Conservation (phyloP, 2,329 filamentous ascomycete species). For the Aphanocladium album region DNA sequence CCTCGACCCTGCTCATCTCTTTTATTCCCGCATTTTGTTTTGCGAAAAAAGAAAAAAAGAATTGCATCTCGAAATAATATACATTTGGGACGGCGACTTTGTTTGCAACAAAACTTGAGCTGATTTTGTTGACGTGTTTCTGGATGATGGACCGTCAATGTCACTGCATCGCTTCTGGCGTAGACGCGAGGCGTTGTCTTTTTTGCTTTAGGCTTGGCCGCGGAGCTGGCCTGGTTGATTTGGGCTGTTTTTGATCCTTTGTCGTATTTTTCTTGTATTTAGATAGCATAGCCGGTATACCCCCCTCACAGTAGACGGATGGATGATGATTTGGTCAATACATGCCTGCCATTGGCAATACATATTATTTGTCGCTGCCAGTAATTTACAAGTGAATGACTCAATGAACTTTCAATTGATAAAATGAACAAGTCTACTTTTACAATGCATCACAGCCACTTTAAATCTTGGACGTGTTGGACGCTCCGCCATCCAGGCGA, state of each 20-base stretch:
- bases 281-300: conserved; percentile 8
- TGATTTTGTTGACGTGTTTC: too few relatives aligned
- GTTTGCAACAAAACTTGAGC: not conserved
- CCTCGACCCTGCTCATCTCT: not conserved
- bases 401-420: too few relatives aligned
- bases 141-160: not conserved
- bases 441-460: too few relatives aligned
- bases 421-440: too few relatives aligned
- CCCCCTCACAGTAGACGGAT: not conserved
- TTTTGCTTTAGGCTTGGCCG: not conserved
- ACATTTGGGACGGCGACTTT: not conserved
- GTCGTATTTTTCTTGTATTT: conserved; percentile 6
- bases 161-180: conserved; percentile 1
- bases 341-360: not conserved
- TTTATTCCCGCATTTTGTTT: too few relatives aligned
- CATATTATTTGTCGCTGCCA: not conserved
- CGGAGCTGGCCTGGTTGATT: not conserved
- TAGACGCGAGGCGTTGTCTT: conserved; percentile 5
- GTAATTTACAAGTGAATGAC: too few relatives aligned
- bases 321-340: not conserved
- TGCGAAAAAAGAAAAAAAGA: too few relatives aligned
- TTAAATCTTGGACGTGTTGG: conserved; percentile 42
- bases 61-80: not conserved
- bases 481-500: conserved; percentile 54
- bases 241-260: not conserved